phyloP scores from a whole-genome alignment of 2,329 filamentous ascomycete genomes.

The Fusarium chuoi region DNA sequence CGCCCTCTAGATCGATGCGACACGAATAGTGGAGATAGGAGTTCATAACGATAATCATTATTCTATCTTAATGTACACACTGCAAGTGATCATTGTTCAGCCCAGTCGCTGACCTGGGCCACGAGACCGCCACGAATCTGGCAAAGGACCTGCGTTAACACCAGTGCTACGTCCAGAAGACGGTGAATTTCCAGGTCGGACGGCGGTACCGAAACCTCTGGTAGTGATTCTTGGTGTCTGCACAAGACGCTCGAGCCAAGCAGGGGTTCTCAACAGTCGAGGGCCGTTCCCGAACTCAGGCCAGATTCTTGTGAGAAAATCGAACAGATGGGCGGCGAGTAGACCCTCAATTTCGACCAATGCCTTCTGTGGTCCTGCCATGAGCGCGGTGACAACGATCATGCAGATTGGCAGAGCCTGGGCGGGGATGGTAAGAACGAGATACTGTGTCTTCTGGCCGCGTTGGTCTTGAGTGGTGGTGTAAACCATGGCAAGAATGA shows the following conservation, averaged over 20 bases:
- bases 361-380: conserved; percentile 64
- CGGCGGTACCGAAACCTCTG: conserved; percentile 64
- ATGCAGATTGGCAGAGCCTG: conserved; percentile 85
- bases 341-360: conserved; percentile 80
- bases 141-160: conserved; percentile 61
- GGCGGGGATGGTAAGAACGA: conserved; percentile 84
- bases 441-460: conserved; percentile 78
- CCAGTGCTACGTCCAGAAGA: conserved; percentile 55
- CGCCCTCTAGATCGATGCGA: too few relatives aligned
- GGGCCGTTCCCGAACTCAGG: conserved; percentile 87
- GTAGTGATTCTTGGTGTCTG: conserved; percentile 49
- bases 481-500: conserved; percentile 84
- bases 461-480: conserved; percentile 88
- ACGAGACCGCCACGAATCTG: conserved; percentile 71
- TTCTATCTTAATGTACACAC: conserved; percentile 1
- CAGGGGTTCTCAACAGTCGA: conserved; percentile 80
- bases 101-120: conserved; percentile 73
- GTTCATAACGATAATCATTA: conserved; percentile 3
- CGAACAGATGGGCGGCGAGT: conserved; percentile 86
- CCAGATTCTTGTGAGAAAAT: conserved; percentile 89
- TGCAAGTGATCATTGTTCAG: conserved; percentile 38
- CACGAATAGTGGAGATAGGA: neutral
- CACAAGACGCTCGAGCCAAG: conserved; percentile 75
- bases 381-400: conserved; percentile 78
- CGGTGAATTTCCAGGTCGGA: conserved; percentile 51